Base-by-base conservation (phyloP, 352 stramenopile genomes). In the Phytophthora quininea region DNA sequence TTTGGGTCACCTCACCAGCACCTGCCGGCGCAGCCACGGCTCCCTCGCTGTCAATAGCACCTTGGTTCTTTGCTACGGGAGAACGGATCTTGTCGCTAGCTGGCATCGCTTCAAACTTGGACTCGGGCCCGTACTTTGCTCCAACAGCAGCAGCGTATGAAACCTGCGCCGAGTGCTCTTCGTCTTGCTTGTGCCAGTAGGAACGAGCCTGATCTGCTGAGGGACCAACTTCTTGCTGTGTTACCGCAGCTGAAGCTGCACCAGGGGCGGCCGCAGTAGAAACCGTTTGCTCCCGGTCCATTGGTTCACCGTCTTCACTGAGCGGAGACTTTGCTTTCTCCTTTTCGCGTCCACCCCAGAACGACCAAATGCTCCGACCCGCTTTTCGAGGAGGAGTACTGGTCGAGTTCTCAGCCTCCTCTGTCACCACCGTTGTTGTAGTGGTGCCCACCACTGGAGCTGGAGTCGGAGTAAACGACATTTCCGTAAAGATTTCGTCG, bases 281-380 rank as follows among this genome's bases (percentile, higher is more conserved):
- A 10, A 7, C 24, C 24, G 2, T 27, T 29, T 54, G 8, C 8
- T 59, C 47, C 27, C 46, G 42, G 10, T 62, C 15, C 31, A 42
- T 43, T 1, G 31, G 11, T 35, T 54, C 30, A 4, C 59, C 46
- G 14, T 64, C 54, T 29, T 51, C 31, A 14, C 14, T 65, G 8
- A 61, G 40, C 4, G 52, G 52, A 43, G 62, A 71, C 14, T 43
- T 53, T 0, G 57, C 32, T 10, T 61, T 72, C 46, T 64, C 51
- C 10, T 53, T 15, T 11, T 38, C 47, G 24, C 30, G 27, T 37
- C 32, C 51, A 4, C 52, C 67, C 67, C 67, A 69, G 52, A 75
- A 75, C 33, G 55, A 65, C 67, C 67, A 72, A 53, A 75, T 69
- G 29, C 62, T 75, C 12, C 67, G 67, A 2, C 48, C 62, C 48